Percentiles rank a stretch among this genome's conserved stretches.
Conservation (phyloP, 768 basidiomycete species). For the Boletus rufocinnamomeus region DNA sequence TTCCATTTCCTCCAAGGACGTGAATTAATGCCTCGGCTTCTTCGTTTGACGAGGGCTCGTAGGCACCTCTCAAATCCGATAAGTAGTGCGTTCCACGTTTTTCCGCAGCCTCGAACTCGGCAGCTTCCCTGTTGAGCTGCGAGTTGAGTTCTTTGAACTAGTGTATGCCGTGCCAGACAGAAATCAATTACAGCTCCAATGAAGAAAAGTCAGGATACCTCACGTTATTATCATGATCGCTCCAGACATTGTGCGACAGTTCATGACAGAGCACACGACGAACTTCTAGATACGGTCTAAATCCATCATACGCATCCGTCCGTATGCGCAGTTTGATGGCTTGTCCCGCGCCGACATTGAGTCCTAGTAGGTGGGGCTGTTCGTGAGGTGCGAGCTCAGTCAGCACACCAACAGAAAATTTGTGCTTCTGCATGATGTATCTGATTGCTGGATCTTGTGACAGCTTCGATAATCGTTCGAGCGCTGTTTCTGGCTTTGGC, state of each 20-base stretch:
- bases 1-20: slow-evolving; percentile 53
- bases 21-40: slow-evolving; percentile 56
- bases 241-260: slow-evolving; percentile 73
- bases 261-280: slow-evolving; percentile 76
- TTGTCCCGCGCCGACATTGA: slow-evolving; percentile 64
- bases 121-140: slow-evolving; percentile 69
- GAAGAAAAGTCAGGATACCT: slow-evolving; percentile 24
- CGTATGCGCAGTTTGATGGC: slow-evolving; percentile 68
- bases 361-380: slow-evolving; percentile 65
- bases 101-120: slow-evolving; percentile 60
- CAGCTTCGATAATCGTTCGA: slow-evolving; percentile 54
- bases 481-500: slow-evolving; percentile 60
- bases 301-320: slow-evolving; percentile 73
- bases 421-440: slow-evolving; percentile 70
- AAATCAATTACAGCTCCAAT: not conserved
- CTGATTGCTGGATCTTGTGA: slow-evolving; percentile 70
- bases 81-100: slow-evolving; percentile 58
- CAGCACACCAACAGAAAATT: slow-evolving; percentile 65
- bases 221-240: slow-evolving; percentile 73
- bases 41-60: slow-evolving; percentile 55
- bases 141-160: slow-evolving; percentile 79
- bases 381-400: slow-evolving; percentile 83
- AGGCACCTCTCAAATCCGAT: slow-evolving; percentile 36
- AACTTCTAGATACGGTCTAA: slow-evolving; percentile 63
- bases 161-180: slow-evolving; percentile 24